These are phyloP conservation scores for Chenopodium berlandieri DNA, from an alignment of 148 eudicot species.

Conservation along the genomic window DNA sequence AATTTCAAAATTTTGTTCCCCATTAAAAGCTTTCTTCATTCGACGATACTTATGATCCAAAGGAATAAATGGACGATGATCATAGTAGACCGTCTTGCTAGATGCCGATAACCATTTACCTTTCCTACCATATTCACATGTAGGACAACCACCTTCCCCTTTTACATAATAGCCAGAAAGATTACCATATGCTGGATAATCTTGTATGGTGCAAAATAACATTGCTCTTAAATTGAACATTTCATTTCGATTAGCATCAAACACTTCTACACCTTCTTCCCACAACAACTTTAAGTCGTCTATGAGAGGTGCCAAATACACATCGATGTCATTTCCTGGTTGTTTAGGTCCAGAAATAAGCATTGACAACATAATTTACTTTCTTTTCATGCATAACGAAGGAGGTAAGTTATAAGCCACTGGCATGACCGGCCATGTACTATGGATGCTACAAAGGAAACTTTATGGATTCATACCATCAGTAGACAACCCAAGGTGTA, in stretches of 20 bases:
- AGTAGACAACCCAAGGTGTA: slow-evolving; percentile 24
- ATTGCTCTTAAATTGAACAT: slow-evolving; percentile 22
- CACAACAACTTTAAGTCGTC: slow-evolving; percentile 22
- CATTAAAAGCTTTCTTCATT: slow-evolving; percentile 3
- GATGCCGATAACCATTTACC: background rate
- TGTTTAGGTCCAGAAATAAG: no score
- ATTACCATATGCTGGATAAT: slow-evolving; percentile 26
- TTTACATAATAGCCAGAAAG: slow-evolving; percentile 1
- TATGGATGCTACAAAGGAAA: background rate
- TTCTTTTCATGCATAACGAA: no score
- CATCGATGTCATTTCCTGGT: no score
- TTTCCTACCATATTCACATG: no score
- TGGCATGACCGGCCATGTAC: no score
- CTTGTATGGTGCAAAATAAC: slow-evolving; percentile 25
- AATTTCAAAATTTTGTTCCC: background rate
- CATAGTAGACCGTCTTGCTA: background rate
- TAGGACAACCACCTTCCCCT: slow-evolving; percentile 18
- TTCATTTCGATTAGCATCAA: slow-evolving; percentile 14
- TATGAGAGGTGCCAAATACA: no score
- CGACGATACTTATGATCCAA: background rate
- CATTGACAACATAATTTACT: no score
- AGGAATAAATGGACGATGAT: background rate
- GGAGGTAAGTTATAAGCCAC: no score
- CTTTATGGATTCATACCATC: slow-evolving; percentile 26
- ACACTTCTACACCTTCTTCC: slow-evolving; percentile 22